phyloP scores from a whole-genome alignment of 2,329 filamentous ascomycete species.

The Botrytis byssoidea region DNA sequence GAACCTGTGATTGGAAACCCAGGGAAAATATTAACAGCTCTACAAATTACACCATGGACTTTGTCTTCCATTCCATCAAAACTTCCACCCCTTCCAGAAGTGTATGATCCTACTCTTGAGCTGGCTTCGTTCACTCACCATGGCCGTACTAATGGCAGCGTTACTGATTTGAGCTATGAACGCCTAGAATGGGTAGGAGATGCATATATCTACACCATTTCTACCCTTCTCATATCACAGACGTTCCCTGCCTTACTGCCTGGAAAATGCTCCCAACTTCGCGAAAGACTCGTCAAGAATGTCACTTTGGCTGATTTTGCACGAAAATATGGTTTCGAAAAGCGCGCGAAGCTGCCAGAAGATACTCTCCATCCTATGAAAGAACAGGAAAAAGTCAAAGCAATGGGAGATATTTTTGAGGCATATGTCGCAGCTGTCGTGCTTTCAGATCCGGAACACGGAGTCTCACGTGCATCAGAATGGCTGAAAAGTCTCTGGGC shows the following conservation, averaged over 20 bases:
- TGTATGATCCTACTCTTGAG: conserved; percentile 59
- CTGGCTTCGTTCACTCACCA: conserved; percentile 65
- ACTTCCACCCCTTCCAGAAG: conserved; percentile 59
- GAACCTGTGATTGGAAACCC: background rate
- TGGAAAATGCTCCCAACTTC: conserved; percentile 70
- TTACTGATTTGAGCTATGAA: conserved; percentile 62
- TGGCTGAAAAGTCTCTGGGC: conserved; percentile 80
- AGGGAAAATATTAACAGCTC: conserved; percentile 1
- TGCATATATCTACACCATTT: conserved; percentile 75
- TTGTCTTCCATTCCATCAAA: conserved; percentile 47
- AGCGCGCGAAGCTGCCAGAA: conserved; percentile 52
- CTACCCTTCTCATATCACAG: conserved; percentile 71
- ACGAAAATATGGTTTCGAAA: conserved; percentile 66
- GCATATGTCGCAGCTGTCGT: conserved; percentile 82
- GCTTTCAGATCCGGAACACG: conserved; percentile 61
- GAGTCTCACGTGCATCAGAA: conserved; percentile 57
- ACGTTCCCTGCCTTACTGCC: conserved; percentile 65
- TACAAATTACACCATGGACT: conserved; percentile 49
- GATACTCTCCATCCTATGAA: conserved; percentile 2
- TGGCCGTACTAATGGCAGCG: conserved; percentile 26
- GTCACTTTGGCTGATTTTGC: conserved; percentile 71
- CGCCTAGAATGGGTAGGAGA: conserved; percentile 87
- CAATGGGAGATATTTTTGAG: conserved; percentile 85
- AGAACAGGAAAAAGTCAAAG: conserved; percentile 61
- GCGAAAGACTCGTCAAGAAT: conserved; percentile 80